These are phyloP conservation scores for Fibroporia radiculosa DNA, from an alignment of 768 basidiomycete genomes.

Conservation along the genomic window DNA sequence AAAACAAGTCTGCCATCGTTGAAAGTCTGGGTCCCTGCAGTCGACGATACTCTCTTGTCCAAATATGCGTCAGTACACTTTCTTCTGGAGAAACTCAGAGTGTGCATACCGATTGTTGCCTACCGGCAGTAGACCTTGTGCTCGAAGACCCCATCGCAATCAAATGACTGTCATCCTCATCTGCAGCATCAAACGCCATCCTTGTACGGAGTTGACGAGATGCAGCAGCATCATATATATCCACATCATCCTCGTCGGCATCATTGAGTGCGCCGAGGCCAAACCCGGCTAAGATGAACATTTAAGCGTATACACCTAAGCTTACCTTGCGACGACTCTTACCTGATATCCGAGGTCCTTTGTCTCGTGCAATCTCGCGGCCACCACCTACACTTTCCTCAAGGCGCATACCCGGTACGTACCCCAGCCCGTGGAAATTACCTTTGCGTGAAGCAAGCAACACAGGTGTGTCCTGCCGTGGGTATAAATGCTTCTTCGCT, in stretches of 20 bases:
- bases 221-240: slow-evolving; percentile 58
- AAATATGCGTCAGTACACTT: slow-evolving; percentile 1
- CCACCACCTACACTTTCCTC: slow-evolving; percentile 48
- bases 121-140: slow-evolving; percentile 4
- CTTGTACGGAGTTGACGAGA: slow-evolving; percentile 32
- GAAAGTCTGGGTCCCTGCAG: slow-evolving; percentile 38
- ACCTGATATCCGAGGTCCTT: slow-evolving; percentile 56
- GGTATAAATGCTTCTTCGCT: slow-evolving; percentile 80
- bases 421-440: slow-evolving; percentile 77
- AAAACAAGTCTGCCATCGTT: slow-evolving; percentile 70
- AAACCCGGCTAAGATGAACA: slow-evolving; percentile 68
- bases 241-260: slow-evolving; percentile 88
- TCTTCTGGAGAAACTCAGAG: no score
- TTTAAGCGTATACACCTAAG: not conserved
- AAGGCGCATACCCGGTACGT: slow-evolving; percentile 54
- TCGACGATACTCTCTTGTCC: slow-evolving; percentile 12
- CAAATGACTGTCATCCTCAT: slow-evolving; percentile 57
- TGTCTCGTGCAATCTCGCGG: slow-evolving; percentile 13
- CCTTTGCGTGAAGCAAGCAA: slow-evolving; percentile 61
- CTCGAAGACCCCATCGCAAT: slow-evolving; percentile 32
- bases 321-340: slow-evolving; percentile 10
- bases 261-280: slow-evolving; percentile 88
- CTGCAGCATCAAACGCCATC: slow-evolving; percentile 58
- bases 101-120: slow-evolving; percentile 5
- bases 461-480: slow-evolving; percentile 71